These are phyloP conservation scores for Xerocomellus chrysenteron DNA, from an alignment of 768 basidiomycete species.

Conservation along the genomic window DNA sequence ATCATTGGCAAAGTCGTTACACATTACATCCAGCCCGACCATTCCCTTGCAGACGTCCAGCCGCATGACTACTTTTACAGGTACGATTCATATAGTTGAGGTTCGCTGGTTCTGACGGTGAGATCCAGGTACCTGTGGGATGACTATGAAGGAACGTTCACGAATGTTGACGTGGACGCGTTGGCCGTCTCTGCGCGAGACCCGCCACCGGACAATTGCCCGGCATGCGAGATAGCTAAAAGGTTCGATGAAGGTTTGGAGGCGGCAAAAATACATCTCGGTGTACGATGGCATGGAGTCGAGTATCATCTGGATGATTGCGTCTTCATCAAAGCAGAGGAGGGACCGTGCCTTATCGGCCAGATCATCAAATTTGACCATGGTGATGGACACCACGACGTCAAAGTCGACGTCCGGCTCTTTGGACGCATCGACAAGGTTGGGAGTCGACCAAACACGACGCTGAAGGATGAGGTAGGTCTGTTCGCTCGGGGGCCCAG, in stretches of 20 bases:
- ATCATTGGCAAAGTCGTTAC: conserved; percentile 53
- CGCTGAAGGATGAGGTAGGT: conserved; percentile 57
- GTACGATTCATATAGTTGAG: conserved; percentile 33
- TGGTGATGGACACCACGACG: conserved; percentile 10
- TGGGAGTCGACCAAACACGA: conserved; percentile 37
- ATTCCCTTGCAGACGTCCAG: conserved; percentile 25
- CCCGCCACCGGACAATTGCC: conserved; percentile 52
- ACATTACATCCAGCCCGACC: conserved; percentile 31
- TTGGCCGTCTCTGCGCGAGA: conserved; percentile 7
- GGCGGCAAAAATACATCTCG: conserved; percentile 36
- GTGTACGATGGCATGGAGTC: conserved; percentile 45
- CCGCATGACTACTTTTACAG: conserved; percentile 56
- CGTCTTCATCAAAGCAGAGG: conserved; percentile 46
- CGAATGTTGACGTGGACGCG: conserved; percentile 36
- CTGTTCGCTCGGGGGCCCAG: not conserved
- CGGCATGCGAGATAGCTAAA: conserved; percentile 40
- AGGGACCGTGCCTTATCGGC: conserved; percentile 58
- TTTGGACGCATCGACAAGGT: conserved; percentile 51
- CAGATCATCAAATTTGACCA: conserved; percentile 42
- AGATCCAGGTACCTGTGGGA: conserved; percentile 51
- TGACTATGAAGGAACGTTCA: conserved; percentile 44
- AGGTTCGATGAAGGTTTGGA: conserved; percentile 34
- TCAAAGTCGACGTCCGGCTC: conserved; percentile 36
- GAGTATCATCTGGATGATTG: conserved; percentile 65
- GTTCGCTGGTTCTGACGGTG: conserved; percentile 1